Percentiles rank a stretch among this genome's conserved stretches.
phyloP scores from a whole-genome alignment of 139 green algal genomes.

The Coelastrella sp. region DNA sequence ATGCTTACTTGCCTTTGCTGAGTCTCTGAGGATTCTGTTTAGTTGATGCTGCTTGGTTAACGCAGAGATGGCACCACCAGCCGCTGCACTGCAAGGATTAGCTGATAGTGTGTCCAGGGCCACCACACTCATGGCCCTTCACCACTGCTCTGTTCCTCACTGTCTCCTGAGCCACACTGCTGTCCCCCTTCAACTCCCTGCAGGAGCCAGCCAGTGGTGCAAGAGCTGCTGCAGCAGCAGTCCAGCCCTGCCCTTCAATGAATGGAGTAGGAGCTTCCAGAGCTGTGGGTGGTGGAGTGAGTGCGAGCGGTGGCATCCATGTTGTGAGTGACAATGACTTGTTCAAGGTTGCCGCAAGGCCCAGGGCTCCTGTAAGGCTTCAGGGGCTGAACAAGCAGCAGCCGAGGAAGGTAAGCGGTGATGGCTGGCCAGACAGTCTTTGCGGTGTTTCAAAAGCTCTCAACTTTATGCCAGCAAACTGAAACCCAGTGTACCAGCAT shows the following conservation, averaged over 20 bases:
- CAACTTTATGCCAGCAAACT: no score
- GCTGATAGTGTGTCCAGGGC: no score
- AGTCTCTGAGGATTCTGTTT: no score
- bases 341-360: conserved; percentile 39
- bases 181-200: neutral
- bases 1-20: no score
- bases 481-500: no score
- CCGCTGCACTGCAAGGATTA: no score
- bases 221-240: neutral
- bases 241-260: neutral
- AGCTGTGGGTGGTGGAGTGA: neutral
- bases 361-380: neutral
- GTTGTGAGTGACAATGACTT: conserved; percentile 46
- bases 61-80: no score
- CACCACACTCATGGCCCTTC: no score
- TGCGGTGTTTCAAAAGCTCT: no score
- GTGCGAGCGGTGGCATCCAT: conserved; percentile 7
- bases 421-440: neutral
- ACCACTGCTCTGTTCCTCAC: no score
- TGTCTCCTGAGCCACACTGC: no score
- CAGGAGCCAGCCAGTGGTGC: neutral
- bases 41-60: no score
- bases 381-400: neutral
- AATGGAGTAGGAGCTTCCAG: neutral
- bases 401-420: neutral